phyloP scores from a whole-genome alignment of 2,329 filamentous ascomycete species.

The Talaromyces sp. region DNA sequence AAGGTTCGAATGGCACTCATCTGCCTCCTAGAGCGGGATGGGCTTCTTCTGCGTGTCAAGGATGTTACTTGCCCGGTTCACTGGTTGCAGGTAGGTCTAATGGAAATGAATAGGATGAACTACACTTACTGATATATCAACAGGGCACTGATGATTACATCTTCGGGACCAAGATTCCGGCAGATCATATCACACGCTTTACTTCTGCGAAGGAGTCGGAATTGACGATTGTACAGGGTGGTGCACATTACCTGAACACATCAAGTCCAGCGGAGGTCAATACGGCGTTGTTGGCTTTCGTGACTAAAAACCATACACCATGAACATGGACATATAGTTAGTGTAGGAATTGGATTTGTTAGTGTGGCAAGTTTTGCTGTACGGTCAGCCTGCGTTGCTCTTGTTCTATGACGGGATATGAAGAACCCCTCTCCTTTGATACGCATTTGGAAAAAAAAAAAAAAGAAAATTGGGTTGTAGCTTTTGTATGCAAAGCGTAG shows the following conservation, averaged over 20 bases:
- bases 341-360: neutral
- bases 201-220: neutral
- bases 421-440: no score
- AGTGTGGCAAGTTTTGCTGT: neutral
- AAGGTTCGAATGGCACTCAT: conserved; percentile 46
- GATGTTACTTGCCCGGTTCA: conserved; percentile 49
- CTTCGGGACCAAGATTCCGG: conserved; percentile 12
- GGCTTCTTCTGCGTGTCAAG: conserved; percentile 40
- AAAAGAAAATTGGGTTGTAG: no score
- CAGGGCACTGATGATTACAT: conserved; percentile 15
- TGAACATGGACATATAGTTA: neutral
- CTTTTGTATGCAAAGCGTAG: no score
- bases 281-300: neutral
- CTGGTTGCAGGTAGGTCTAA: conserved; percentile 41
- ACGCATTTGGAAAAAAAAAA: no score
- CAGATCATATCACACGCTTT: conserved; percentile 25
- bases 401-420: no score
- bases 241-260: neutral
- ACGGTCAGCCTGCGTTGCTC: no score
- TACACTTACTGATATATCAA: conserved; percentile 24
- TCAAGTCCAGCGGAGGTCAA: conserved; percentile 25
- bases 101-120: conserved; percentile 36
- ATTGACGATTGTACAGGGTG: neutral
- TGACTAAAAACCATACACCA: neutral
- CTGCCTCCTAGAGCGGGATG: conserved; percentile 46